Evolutionary conservation across 495 filamentous ascomycete genomes (phyloP), one percentile per base, ranked within the genome.

Genomic region (Penicillium herquei): DNA sequence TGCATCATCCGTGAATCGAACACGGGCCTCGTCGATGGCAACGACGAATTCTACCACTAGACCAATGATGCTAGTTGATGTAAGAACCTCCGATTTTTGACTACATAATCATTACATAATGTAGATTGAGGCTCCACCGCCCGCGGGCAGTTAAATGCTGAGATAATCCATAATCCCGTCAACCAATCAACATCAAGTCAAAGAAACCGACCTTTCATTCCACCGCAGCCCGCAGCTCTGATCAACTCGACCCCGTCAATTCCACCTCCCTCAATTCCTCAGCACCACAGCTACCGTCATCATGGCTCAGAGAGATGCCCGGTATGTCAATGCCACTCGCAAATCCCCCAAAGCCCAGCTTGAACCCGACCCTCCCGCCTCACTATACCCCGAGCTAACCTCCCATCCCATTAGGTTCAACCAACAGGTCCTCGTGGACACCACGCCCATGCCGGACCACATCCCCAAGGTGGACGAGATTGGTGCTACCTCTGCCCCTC

Each of bases 381-480:
- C 49, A 49, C 45, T 32, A 46, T 51, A 53, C 37, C 40, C 39
- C 47, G 51, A 34, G 51, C 65, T 69, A 63, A 66, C 55, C 54
- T 51, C 49, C 4, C 51, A 56, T 63, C 70, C 59, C 68, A 49
- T 55, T 75, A 98, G 94, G 66, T 96, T 98, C 85, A 91, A 91
- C 80, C 89, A 96, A 75, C 79, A 89, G 54, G 82, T 89, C 76
- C 88, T 97, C 71, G 82, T 94, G 78, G 95, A 99, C 82, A 93
- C 90, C 61, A 96, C 95, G 56, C 94, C 94, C 63, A 89, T 98
- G 68, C 94, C 94, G 52, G 82, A 87, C 67, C 83, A 85, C 63
- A 91, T 99, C 72, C 94, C 94, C 68, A 82, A 86, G 60, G 94
- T 99, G 59, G 79, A 89, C 58, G 94, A 99, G 72, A 82, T 98